Evolutionary conservation across 2,329 filamentous ascomycete species (phyloP).

Genomic region (Monosporascus sp.): DNA sequence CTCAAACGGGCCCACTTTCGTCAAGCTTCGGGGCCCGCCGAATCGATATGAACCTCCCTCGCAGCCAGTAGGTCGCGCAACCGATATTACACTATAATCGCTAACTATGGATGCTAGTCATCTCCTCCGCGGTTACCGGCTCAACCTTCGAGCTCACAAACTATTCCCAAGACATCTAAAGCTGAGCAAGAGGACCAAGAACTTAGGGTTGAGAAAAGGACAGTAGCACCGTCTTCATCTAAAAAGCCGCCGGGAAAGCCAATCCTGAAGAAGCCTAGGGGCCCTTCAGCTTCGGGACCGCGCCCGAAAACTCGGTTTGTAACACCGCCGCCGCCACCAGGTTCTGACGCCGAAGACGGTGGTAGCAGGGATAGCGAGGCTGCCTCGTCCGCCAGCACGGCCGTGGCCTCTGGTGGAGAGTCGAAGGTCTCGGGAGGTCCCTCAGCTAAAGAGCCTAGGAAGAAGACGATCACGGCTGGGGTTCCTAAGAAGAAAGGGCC

Average conservation of each 20-base stretch:
- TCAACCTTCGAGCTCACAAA: constrained; percentile 5
- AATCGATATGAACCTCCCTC: constrained; percentile 46
- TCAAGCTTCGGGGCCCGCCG: constrained; percentile 47
- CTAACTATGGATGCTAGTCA: constrained; percentile 16
- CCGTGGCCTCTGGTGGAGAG: constrained; percentile 19
- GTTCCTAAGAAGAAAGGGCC: constrained; percentile 27
- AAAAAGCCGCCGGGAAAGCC: constrained; percentile 47
- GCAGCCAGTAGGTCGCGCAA: constrained; percentile 33
- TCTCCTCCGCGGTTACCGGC: constrained; percentile 15
- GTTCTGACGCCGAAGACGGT: constrained; percentile 38
- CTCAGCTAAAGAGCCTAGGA: constrained; percentile 19
- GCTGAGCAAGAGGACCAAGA: constrained; percentile 17
- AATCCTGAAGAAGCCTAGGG: constrained; percentile 54
- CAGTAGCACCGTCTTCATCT: constrained; percentile 34
- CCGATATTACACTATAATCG: not conserved
- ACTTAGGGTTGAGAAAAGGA: constrained; percentile 14
- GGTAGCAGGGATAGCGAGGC: constrained; percentile 26
- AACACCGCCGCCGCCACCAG: constrained; percentile 49
- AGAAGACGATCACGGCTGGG: constrained; percentile 9
- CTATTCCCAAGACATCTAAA: constrained; percentile 6
- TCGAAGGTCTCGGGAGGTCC: constrained; percentile 14
- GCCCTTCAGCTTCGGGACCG: constrained; percentile 46
- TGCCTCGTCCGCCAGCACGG: constrained; percentile 37
- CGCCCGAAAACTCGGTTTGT: constrained; percentile 58
- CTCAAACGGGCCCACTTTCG: constrained; percentile 51